Conservation (phyloP, 495 filamentous ascomycete species). For the Daldinia decipiens region DNA sequence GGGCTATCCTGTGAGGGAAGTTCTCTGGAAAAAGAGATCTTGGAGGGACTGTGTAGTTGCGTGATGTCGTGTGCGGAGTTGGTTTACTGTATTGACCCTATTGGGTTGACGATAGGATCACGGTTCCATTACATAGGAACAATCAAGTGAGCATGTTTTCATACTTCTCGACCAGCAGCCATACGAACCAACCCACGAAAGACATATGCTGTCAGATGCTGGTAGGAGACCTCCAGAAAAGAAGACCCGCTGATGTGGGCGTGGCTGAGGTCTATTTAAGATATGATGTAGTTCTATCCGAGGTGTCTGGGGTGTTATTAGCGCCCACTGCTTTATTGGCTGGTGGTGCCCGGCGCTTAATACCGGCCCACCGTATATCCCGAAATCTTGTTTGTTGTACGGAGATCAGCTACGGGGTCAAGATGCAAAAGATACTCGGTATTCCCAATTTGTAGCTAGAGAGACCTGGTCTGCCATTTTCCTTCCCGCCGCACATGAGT, state of each 20-base stretch:
- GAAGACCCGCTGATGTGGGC: slow-evolving; percentile 15
- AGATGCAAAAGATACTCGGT: slow-evolving; percentile 5
- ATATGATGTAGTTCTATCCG: slow-evolving; percentile 5
- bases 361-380: not conserved
- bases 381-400: slow-evolving; percentile 14
- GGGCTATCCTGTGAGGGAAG: not conserved
- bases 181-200: not conserved
- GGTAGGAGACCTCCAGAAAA: slow-evolving; percentile 20
- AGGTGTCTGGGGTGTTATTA: slow-evolving; percentile 24
- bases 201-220: not conserved
- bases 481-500: not conserved
- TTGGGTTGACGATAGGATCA: not conserved
- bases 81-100: not conserved
- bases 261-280: slow-evolving; percentile 33
- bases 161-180: not conserved
- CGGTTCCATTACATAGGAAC: not conserved
- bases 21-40: not conserved
- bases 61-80: slow-evolving; percentile 3
- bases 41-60: slow-evolving; percentile 25
- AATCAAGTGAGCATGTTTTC: slow-evolving; percentile 3
- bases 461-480: no score
- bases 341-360: slow-evolving; percentile 29
- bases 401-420: slow-evolving; percentile 1
- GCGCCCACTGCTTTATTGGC: slow-evolving; percentile 35
- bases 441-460: not conserved